phyloP scores from a whole-genome alignment of 1,139 yeast species.

The Debaryomyces coudertii region DNA sequence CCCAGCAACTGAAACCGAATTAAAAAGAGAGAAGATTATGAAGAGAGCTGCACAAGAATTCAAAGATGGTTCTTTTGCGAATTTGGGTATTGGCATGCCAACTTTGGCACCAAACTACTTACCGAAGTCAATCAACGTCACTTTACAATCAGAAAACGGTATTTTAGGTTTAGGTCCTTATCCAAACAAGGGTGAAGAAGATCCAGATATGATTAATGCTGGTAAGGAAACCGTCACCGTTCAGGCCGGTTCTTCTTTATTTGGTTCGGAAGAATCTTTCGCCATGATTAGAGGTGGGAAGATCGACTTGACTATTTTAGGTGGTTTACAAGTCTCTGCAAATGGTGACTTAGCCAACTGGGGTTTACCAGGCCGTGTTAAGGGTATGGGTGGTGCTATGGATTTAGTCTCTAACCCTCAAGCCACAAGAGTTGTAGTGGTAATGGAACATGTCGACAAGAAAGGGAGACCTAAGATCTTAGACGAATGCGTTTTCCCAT shows the following conservation, averaged over 20 bases:
- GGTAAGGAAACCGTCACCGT: slow-evolving; percentile 56
- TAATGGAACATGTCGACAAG: slow-evolving; percentile 52
- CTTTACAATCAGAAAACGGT: slow-evolving; percentile 54
- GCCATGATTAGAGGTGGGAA: slow-evolving; percentile 54
- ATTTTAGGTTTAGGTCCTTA: slow-evolving; percentile 53
- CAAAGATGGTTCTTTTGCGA: slow-evolving; percentile 44
- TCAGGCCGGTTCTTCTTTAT: slow-evolving; percentile 47
- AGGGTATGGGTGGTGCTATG: slow-evolving; percentile 64
- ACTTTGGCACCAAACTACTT: slow-evolving; percentile 50
- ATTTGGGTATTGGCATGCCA: slow-evolving; percentile 55
- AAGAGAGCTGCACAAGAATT: slow-evolving; percentile 51
- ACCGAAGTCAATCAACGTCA: slow-evolving; percentile 39
- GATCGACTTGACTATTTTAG: slow-evolving; percentile 47
- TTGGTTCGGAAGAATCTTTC: slow-evolving; percentile 55
- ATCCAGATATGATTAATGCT: slow-evolving; percentile 53
- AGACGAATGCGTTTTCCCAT: slow-evolving; percentile 45
- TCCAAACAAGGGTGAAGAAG: slow-evolving; percentile 47
- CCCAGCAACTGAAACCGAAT: slow-evolving; percentile 19
- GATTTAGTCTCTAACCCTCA: slow-evolving; percentile 53
- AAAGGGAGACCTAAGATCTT: slow-evolving; percentile 52
- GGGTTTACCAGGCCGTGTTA: slow-evolving; percentile 54
- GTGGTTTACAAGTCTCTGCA: slow-evolving; percentile 53
- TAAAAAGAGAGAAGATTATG: slow-evolving; percentile 40
- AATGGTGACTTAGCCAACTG: slow-evolving; percentile 56
- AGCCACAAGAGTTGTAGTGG: slow-evolving; percentile 49